Evolutionary conservation across 2,329 filamentous ascomycete genomes (phyloP), one percentile per base, ranked within the genome.

Genomic region (Trichoderma polysporum): DNA sequence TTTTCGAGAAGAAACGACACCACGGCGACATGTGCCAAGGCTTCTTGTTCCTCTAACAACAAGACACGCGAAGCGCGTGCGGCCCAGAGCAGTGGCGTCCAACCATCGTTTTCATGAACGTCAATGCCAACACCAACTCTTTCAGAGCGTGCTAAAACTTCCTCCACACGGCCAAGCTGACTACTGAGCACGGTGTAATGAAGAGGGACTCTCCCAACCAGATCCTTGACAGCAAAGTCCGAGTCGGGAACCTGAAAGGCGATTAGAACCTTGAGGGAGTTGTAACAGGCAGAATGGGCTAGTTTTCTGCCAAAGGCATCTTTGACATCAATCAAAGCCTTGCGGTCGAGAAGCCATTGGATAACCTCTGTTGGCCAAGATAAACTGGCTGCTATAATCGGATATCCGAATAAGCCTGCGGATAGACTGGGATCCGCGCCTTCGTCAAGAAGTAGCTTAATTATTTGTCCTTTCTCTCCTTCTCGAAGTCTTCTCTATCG

Each of bases 61-160:
- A 19, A 61, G 3, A 61, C n/a, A 2, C n/a, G n/a, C 19, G 58
- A 37, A 31, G 45, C 49, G 25, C 49, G 60, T 2, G 60, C 22
- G 15, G 60, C 60, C 47, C 47, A 63, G 25, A 63, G 60, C 35
- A 63, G 25, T 15, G 60, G 60, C 12, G 47, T 63, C 60, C 60
- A 63, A 6, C 60, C 60, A 41, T 63, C 60, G 13, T 22, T 41
- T 12, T 63, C 60, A 5, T 31, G 8, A 29, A 41, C 33, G 15
- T 63, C 22, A 13, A 63, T 41, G 3, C 10, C 39, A 8, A 63
- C 22, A 6, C 47, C 49, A 25, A 56, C 39, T 54, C 49, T 13
- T 25, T 17, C 8, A 12, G 60, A 63, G 9, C 60, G 60, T 8
- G 17, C 35, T 4, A 54, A 35, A 19, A 54, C 60, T 10, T 54